phyloP scores from a whole-genome alignment of 805 yeast genomes.

The Priceomyces melissophilus region DNA sequence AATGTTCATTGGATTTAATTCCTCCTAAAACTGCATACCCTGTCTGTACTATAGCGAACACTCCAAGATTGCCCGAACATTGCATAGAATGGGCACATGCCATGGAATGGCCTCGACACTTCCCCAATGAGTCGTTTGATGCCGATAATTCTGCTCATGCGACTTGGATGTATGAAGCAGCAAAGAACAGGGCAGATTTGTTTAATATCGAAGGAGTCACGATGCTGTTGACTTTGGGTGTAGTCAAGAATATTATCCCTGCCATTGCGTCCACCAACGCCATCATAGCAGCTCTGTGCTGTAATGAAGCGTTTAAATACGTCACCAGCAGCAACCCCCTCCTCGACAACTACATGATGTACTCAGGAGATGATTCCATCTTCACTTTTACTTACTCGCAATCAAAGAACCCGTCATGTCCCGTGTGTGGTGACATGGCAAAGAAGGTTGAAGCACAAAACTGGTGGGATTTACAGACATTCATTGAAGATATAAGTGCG shows the following conservation, averaged over 20 bases:
- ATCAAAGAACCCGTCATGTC: conserved; percentile 58
- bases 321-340: conserved; percentile 66
- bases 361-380: conserved; percentile 77
- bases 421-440: conserved; percentile 63
- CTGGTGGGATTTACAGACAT: conserved; percentile 37
- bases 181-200: conserved; percentile 55
- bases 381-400: conserved; percentile 71
- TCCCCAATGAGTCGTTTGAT: conserved; percentile 52
- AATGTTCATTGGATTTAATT: conserved; percentile 79
- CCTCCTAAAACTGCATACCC: conserved; percentile 70
- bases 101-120: conserved; percentile 63
- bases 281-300: conserved; percentile 82
- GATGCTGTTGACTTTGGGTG: conserved; percentile 70
- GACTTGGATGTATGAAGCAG: conserved; percentile 54
- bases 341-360: conserved; percentile 78
- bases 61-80: conserved; percentile 93
- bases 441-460: conserved; percentile 20
- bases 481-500: conserved; percentile 38
- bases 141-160: conserved; percentile 67
- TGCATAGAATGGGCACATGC: conserved; percentile 89
- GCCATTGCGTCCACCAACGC: conserved; percentile 95
- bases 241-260: conserved; percentile 87
- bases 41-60: conserved; percentile 89
- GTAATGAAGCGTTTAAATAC: conserved; percentile 80
- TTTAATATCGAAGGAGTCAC: conserved; percentile 79